A percentile compares a stretch with the other conserved stretches of the same genome.
Conservation (phyloP, 1,139 yeast genomes). For the Candida pseudoviswanathii region DNA sequence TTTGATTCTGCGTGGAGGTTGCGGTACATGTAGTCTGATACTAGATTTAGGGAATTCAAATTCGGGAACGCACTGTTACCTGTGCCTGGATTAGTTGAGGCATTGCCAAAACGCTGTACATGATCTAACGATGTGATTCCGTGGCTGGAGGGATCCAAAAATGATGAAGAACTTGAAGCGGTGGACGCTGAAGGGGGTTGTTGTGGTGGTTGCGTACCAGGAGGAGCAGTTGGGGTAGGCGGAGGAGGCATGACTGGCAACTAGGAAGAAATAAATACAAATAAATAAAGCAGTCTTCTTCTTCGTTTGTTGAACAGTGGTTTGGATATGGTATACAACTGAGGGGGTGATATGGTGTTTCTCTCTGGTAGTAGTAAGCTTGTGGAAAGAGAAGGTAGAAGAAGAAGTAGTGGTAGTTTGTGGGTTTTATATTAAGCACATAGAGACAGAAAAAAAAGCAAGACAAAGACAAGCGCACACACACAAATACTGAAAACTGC, state of each 20-base stretch:
- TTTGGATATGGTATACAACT: too few species aligned
- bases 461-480: too few species aligned
- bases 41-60: conserved; percentile 15
- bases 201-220: neutral
- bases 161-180: neutral
- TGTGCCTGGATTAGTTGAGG: conserved; percentile 11
- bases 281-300: neutral
- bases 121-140: conserved; percentile 3
- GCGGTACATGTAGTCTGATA: conserved; percentile 16
- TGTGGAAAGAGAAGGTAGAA: too few species aligned
- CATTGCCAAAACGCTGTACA: conserved; percentile 13
- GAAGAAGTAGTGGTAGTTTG: too few species aligned
- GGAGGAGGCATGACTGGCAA: conserved; percentile 5
- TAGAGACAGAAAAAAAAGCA: too few species aligned
- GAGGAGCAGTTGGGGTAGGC: conserved; percentile 3
- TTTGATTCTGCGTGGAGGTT: conserved; percentile 9
- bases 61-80: conserved; percentile 3
- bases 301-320: too few species aligned
- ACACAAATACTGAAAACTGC: too few species aligned
- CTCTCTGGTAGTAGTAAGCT: too few species aligned
- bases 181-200: neutral
- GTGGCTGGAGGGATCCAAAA: neutral
- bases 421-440: too few species aligned
- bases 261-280: neutral
- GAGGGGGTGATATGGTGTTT: too few species aligned